Evolutionary conservation across 2,329 filamentous ascomycete species (phyloP), one percentile per base, ranked within the genome.

Genomic region (Leptographium procerum): DNA sequence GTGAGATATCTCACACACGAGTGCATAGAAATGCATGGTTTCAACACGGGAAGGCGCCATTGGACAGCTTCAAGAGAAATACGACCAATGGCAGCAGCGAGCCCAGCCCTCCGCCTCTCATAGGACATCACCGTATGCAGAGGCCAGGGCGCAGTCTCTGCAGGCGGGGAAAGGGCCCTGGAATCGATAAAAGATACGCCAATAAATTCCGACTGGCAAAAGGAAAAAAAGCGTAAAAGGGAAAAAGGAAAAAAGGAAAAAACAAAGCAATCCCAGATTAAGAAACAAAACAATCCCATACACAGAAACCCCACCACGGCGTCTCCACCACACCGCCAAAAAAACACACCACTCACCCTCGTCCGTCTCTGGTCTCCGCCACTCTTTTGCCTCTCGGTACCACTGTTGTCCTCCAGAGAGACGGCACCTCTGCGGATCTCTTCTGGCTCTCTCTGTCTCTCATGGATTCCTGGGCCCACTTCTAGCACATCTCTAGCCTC

Each of bases 51-150:
- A 55, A 55, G 16, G 58, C 54, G 61, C 57, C 51, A 62, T 62
- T 62, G 61, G 58, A 24, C 52, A 33, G 57, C 48, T 57, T 29
- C 54, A 62, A 64, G 64, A 60, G 62, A n/a, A 55, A 54, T 57
- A 55, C 52, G 62, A 57, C 70, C 70, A 72, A 72, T 72, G 55
- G 61, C 61, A 64, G 68, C 62, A 55, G 60, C 43, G 56, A 66
- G 64, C 62, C 60, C 62, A 58, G 64, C 50, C 62, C 62, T 58
- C 65, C 57, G 65, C 60, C 63, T 70, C 69, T 68, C 64, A 72
- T 72, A 72, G 70, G 70, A 65, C 65, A 60, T 68, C 64, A 58
- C 64, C 62, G 65, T 66, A 69, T 72, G 70, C 70, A 70, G 63
- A 65, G 64, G 64, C 69, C 64, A 65, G 69, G 66, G 69, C 66